These are phyloP conservation scores for Kandelia obovata DNA, from an alignment of 345 rosid species.

Conservation along the genomic window DNA sequence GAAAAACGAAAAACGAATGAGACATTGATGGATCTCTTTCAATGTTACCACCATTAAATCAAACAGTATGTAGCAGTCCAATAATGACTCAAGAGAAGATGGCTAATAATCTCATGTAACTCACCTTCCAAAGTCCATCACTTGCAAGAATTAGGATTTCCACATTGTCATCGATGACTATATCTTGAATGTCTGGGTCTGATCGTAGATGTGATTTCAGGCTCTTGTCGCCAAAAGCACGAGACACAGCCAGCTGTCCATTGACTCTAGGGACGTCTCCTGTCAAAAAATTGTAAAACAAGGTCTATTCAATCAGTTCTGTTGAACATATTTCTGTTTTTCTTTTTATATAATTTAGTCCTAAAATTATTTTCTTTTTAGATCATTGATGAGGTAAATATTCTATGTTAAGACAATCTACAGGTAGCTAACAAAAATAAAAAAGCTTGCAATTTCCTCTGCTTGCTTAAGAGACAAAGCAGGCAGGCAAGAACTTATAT, in stretches of 20 bases:
- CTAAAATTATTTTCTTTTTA: too few species aligned
- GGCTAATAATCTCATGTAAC: slow-evolving; percentile 5
- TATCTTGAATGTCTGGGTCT: slow-evolving; percentile 53
- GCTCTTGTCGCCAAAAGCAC: slow-evolving; percentile 73
- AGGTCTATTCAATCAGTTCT: slow-evolving; percentile 1
- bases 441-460: too few species aligned
- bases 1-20: background rate
- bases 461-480: too few species aligned
- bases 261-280: slow-evolving; percentile 84
- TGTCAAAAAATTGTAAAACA: slow-evolving; percentile 21
- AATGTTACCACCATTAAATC: background rate
- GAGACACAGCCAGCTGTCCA: slow-evolving; percentile 74
- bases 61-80: background rate
- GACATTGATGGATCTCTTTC: slow-evolving; percentile 2
- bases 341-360: too few species aligned
- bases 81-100: background rate
- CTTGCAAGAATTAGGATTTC: slow-evolving; percentile 60
- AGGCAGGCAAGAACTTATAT: too few species aligned
- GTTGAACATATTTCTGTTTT: too few species aligned
- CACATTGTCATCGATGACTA: slow-evolving; percentile 28
- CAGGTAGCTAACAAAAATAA: too few species aligned
- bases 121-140: slow-evolving; percentile 77
- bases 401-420: too few species aligned
- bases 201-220: slow-evolving; percentile 62
- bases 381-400: too few species aligned